Evolutionary conservation across 2,329 filamentous ascomycete species (phyloP).

Genomic region (Neopestalotiopsis clavispora): DNA sequence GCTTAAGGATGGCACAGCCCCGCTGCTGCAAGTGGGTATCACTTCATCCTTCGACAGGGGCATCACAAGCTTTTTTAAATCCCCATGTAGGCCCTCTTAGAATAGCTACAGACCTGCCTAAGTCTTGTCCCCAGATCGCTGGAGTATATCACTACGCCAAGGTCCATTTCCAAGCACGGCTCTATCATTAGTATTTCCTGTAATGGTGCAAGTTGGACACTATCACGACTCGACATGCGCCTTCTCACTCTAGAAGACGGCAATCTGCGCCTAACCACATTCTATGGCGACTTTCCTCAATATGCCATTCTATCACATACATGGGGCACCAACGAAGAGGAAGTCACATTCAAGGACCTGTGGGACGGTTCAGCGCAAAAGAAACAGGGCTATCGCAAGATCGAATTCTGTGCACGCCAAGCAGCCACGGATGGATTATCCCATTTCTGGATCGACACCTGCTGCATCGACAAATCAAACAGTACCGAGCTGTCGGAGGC

Average conservation of each 20-base stretch:
- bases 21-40: constrained; percentile 3
- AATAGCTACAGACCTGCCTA: neutral
- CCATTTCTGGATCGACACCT: constrained; percentile 9
- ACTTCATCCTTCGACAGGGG: neutral
- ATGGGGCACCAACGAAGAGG: constrained; percentile 18
- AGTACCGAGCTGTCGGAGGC: constrained; percentile 2
- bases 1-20: neutral
- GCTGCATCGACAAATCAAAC: constrained; percentile 16
- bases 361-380: constrained; percentile 15
- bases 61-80: neutral
- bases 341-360: constrained; percentile 20
- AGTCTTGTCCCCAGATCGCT: neutral
- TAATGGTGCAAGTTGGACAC: neutral
- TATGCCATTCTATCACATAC: constrained; percentile 26
- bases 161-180: neutral
- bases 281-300: neutral
- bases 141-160: neutral
- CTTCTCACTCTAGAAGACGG: neutral
- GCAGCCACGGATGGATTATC: constrained; percentile 15
- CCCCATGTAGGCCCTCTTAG: neutral
- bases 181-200: neutral
- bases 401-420: constrained; percentile 20
- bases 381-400: constrained; percentile 18
- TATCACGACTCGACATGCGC: neutral
- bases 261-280: neutral